Conservation (phyloP, 305 asterid genomes). For the Ilex paraguariensis region DNA sequence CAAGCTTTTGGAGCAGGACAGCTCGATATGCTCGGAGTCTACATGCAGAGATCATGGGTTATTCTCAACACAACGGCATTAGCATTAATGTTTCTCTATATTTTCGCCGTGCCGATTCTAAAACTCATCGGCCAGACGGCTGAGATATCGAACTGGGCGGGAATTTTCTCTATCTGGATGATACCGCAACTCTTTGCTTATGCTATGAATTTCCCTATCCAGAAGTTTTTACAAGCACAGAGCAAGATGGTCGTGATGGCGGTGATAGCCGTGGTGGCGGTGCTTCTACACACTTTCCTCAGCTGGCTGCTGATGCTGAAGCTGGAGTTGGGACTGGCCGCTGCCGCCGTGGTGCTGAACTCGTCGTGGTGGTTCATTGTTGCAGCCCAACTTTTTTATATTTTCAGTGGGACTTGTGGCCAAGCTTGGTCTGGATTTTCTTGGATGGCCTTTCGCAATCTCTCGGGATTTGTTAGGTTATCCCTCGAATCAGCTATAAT, state of each 20-base stretch:
- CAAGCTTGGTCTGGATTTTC: constrained; percentile 62
- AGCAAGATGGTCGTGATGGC: constrained; percentile 63
- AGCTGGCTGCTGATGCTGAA: constrained; percentile 58
- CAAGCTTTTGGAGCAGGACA: constrained; percentile 70
- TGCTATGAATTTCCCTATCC: constrained; percentile 45
- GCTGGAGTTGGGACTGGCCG: constrained; percentile 51
- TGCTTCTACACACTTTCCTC: constrained; percentile 28
- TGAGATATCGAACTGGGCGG: constrained; percentile 43
- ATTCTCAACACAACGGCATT: constrained; percentile 33
- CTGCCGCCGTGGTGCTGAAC: constrained; percentile 42
- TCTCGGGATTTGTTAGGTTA: constrained; percentile 40
- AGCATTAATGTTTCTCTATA: constrained; percentile 24
- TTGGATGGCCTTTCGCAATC: constrained; percentile 33
- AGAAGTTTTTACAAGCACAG: constrained; percentile 54
- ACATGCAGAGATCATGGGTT: constrained; percentile 60
- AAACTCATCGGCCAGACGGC: constrained; percentile 42
- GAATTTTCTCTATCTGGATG: constrained; percentile 52
- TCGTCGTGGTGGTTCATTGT: constrained; percentile 63
- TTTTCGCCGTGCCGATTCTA: constrained; percentile 47
- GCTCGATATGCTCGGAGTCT: constrained; percentile 43
- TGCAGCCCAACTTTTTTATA: constrained; percentile 35
- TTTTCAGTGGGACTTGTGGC: constrained; percentile 46
- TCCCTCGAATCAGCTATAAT: constrained; percentile 63
- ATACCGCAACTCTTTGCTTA: constrained; percentile 62
- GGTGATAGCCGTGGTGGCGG: constrained; percentile 31